Evolutionary conservation across 2,329 filamentous ascomycete species (phyloP), one percentile per base, ranked within the genome.

Genomic region (Fusarium equiseti): DNA sequence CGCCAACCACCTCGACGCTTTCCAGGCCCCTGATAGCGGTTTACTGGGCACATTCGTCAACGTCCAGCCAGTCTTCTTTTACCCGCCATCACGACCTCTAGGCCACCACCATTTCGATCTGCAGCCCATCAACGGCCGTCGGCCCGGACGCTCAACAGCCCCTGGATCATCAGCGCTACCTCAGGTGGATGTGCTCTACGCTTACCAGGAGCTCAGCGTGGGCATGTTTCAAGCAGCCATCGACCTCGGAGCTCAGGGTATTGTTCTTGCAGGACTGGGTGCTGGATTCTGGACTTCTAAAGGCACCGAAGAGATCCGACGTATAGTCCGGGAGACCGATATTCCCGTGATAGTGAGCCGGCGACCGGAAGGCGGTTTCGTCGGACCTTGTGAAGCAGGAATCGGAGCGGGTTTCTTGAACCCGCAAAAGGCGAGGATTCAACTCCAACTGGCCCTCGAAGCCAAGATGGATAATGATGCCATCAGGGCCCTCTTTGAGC

Each of bases 1-100:
- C 72, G 87, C 88, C 52, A 90, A 91, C 78, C 83, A 85, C 3
- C 81, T 90, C 51, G 89, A 91, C 73, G 89, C 88, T 10, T 91
- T 91, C 83, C 85, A 84, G 74, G 83, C 85, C 2, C 80, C 80
- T 16, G 89, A 91, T 78, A 82, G 83, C 70, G 87, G 88, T 3
- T 84, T 84, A 64, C 80, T 91, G 0, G 89, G 89, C 38, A 81
- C 83, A 60, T 86, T 91, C 75, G 83, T 89, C 73, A 85, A 88
- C 71, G 82, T 88, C 61, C 81, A 84, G 40, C 88, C 89, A 0
- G 84, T 86, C 72, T 91, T 90, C 81, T 91, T 86, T 81, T 90
- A 84, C 72, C 81, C 83, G 12, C 81, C 88, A 0, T 80, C 83
- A 4, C 78, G 81, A 46, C 85, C 88, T 15, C 76, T 84, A 24